phyloP scores from a whole-genome alignment of 306 rosid genomes.

The Alnus glutinosa region DNA sequence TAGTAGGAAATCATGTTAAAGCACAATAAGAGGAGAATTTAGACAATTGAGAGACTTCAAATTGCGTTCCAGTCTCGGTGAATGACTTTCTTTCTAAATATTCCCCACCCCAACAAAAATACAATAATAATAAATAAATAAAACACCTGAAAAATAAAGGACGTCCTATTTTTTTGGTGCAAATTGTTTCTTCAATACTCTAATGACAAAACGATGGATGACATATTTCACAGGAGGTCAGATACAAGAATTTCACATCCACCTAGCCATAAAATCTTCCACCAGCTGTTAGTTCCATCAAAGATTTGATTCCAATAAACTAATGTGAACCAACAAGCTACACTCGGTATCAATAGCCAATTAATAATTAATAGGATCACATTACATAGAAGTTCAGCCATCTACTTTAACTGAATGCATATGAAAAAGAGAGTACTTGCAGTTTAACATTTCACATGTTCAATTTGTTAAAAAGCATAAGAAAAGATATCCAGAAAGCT shows the following conservation, averaged over 20 bases:
- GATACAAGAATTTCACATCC: neutral
- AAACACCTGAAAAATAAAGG: neutral
- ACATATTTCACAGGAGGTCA: neutral
- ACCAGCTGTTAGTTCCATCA: neutral
- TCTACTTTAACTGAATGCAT: neutral
- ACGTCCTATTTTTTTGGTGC: neutral
- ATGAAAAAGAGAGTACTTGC: too few species aligned
- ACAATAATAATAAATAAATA: too few species aligned
- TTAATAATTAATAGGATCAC: neutral
- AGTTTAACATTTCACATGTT: neutral
- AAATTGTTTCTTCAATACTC: neutral
- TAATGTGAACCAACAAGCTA: neutral
- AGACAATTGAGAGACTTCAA: neutral
- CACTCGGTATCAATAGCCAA: neutral
- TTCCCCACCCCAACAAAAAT: neutral
- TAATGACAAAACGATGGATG: neutral
- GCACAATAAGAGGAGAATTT: neutral
- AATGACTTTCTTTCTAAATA: too few species aligned
- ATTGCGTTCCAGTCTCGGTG: neutral
- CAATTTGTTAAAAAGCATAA: slow-evolving; percentile 5
- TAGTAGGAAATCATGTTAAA: neutral
- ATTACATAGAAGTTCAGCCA: neutral
- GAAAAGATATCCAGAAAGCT: slow-evolving; percentile 9
- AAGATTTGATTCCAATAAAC: neutral
- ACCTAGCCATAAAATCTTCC: neutral